Conservation (phyloP, 2,329 filamentous ascomycete species). For the Ophiostoma angusticollis region DNA sequence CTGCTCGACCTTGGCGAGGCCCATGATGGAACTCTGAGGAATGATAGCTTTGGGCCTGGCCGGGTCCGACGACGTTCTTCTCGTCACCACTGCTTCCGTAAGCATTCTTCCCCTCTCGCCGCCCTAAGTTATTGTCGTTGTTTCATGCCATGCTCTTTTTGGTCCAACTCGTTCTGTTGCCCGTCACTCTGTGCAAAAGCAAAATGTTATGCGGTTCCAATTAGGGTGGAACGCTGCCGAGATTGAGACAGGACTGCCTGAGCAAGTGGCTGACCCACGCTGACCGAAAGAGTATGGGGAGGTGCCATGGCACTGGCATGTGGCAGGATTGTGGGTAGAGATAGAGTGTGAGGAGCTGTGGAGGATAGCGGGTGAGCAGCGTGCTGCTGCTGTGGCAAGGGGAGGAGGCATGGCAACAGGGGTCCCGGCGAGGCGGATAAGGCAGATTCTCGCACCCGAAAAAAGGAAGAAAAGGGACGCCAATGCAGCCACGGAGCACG, state of each 20-base stretch:
- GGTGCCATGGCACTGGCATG: constrained; percentile 1
- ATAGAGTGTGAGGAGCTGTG: too few relatives aligned
- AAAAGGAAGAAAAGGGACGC: neutral
- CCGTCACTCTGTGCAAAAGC: constrained; percentile 8
- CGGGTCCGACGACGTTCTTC: too few relatives aligned
- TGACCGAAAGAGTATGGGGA: constrained; percentile 7
- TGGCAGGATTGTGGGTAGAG: neutral
- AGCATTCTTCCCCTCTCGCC: neutral
- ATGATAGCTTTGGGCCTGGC: too few relatives aligned
- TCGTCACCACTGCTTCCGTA: neutral
- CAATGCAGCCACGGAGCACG: neutral
- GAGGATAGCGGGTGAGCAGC: too few relatives aligned
- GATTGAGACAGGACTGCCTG: constrained; percentile 24
- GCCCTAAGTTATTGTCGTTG: neutral
- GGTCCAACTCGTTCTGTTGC: neutral
- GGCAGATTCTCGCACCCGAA: neutral
- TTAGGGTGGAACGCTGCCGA: constrained; percentile 28
- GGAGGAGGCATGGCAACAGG: neutral
- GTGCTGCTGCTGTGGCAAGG: neutral
- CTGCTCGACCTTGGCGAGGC: too few relatives aligned
- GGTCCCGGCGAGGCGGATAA: neutral
- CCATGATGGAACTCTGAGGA: too few relatives aligned
- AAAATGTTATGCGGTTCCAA: constrained; percentile 23
- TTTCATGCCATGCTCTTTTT: constrained; percentile 5
- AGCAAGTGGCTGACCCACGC: constrained; percentile 14